Conservation (phyloP, 805 yeast genomes). For the Candida ulmi region DNA sequence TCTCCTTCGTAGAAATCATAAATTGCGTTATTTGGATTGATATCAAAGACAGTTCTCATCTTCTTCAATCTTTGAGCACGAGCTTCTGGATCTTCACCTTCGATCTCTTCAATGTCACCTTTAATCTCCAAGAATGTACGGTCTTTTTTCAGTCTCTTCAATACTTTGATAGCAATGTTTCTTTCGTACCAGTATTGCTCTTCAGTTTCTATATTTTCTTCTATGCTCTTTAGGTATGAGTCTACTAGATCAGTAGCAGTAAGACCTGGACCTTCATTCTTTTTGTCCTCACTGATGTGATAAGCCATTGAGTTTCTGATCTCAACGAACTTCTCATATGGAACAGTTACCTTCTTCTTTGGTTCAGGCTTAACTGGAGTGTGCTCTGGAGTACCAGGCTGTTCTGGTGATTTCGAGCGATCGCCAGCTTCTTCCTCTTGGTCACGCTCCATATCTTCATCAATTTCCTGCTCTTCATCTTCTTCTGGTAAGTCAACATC, state of each 20-base stretch:
- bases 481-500: slow-evolving; percentile 85
- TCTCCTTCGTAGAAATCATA: slow-evolving; percentile 40
- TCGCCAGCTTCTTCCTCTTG: slow-evolving; percentile 2
- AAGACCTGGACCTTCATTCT: slow-evolving; percentile 50
- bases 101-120: slow-evolving; percentile 27
- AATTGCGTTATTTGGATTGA: slow-evolving; percentile 81
- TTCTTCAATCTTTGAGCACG: slow-evolving; percentile 19
- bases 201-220: slow-evolving; percentile 63
- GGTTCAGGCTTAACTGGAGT: background rate
- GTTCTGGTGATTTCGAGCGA: slow-evolving; percentile 7
- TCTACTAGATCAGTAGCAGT: slow-evolving; percentile 66
- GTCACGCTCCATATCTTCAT: slow-evolving; percentile 6
- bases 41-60: slow-evolving; percentile 24
- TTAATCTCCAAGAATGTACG: slow-evolving; percentile 69
- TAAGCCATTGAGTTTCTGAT: slow-evolving; percentile 78
- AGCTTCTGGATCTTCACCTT: slow-evolving; percentile 21
- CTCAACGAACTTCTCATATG: slow-evolving; percentile 81
- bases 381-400: background rate
- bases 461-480: slow-evolving; percentile 8
- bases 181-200: slow-evolving; percentile 67
- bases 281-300: slow-evolving; percentile 54
- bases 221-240: slow-evolving; percentile 74
- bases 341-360: slow-evolving; percentile 40
- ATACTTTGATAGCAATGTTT: slow-evolving; percentile 68
- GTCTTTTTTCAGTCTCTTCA: slow-evolving; percentile 79